A percentile compares a stretch with the other conserved stretches of the same genome.
phyloP scores from a whole-genome alignment of 2,329 filamentous ascomycete genomes.

The Fusarium nurragi region DNA sequence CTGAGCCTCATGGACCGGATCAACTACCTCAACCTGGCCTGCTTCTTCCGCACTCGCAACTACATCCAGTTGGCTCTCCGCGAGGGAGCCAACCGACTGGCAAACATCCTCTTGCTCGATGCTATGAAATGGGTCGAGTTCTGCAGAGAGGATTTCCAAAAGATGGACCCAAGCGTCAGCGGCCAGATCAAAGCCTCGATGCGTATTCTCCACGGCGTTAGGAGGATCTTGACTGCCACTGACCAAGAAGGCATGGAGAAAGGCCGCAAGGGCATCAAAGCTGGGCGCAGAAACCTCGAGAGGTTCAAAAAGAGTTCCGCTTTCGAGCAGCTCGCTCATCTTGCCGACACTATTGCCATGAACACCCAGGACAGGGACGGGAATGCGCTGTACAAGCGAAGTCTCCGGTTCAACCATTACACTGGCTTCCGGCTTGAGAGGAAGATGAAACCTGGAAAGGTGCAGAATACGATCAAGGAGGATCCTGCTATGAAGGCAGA shows the following conservation, averaged over 20 bases:
- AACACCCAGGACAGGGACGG: not conserved
- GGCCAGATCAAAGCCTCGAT: conserved; percentile 12
- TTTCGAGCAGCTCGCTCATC: conserved; percentile 6
- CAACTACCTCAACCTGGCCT: conserved; percentile 30
- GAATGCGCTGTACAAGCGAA: not conserved
- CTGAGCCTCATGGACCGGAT: conserved; percentile 22
- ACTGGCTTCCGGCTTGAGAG: not conserved
- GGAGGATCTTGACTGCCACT: not conserved
- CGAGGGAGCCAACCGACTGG: not conserved
- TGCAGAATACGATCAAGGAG: not conserved
- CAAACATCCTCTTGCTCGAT: conserved; percentile 12
- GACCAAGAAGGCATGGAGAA: not conserved
- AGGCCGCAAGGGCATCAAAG: not conserved
- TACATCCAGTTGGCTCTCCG: conserved; percentile 22
- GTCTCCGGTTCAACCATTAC: not conserved
- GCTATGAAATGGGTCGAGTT: conserved; percentile 10
- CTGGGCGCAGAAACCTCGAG: not conserved
- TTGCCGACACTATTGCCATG: not conserved
- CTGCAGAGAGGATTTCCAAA: conserved; percentile 13
- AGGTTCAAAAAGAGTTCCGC: not conserved
- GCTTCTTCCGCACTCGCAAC: conserved; percentile 27
- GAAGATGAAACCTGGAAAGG: not conserved
- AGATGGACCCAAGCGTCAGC: conserved; percentile 22
- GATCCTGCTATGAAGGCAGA: not conserved
- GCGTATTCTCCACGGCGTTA: conserved; percentile 11